Evolutionary conservation across 208 protist species (phyloP).

Genomic region (Trypanosoma theileri): DNA sequence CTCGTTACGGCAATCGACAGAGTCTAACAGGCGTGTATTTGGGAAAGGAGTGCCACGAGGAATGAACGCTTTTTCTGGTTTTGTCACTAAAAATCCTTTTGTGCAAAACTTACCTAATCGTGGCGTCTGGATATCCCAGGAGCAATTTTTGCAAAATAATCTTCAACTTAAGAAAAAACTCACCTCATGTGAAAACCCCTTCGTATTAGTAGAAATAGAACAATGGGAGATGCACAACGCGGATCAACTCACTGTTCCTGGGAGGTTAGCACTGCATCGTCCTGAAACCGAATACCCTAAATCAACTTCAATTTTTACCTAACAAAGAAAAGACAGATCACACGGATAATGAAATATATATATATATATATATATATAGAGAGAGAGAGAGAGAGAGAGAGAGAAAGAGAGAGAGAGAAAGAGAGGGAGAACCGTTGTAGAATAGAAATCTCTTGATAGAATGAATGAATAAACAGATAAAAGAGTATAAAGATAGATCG

Average conservation of each 20-base stretch:
- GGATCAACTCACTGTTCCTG: conserved; percentile 81
- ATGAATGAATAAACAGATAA: too few species aligned
- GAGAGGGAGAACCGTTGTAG: too few species aligned
- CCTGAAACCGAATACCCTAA: conserved; percentile 5
- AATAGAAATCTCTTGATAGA: too few species aligned
- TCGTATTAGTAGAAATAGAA: conserved; percentile 71
- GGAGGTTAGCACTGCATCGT: conserved; percentile 60
- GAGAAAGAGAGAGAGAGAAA: too few species aligned
- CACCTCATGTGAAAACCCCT: conserved; percentile 29
- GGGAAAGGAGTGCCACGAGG: conserved; percentile 47
- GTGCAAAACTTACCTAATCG: conserved; percentile 56
- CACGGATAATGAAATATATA: neutral
- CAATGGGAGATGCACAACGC: conserved; percentile 89
- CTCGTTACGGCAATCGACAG: conserved; percentile 27
- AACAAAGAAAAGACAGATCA: conserved; percentile 7
- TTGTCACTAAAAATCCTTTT: conserved; percentile 68
- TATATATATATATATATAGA: too few species aligned
- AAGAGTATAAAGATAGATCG: too few species aligned
- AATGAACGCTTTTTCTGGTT: conserved; percentile 84
- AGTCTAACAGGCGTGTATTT: conserved; percentile 14
- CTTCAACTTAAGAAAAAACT: conserved; percentile 41
- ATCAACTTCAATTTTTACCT: conserved; percentile 17
- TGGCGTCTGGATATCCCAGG: conserved; percentile 83
- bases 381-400: too few species aligned
- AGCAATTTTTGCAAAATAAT: conserved; percentile 71